phyloP scores from a whole-genome alignment of 106 monocot genomes.

The Alisma plantagoaquatica region DNA sequence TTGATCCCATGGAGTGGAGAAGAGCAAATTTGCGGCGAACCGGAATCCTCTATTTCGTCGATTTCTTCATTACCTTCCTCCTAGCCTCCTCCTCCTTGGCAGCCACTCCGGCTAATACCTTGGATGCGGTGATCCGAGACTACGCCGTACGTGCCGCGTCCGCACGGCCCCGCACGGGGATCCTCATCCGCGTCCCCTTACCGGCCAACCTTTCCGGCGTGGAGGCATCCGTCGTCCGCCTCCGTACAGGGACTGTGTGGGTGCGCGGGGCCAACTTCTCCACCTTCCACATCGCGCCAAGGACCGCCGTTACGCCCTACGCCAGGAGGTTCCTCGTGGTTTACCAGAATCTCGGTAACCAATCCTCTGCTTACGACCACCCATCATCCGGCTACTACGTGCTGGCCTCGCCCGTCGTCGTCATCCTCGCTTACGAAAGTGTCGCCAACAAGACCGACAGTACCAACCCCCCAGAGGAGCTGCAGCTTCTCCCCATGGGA shows the following conservation, averaged over 20 bases:
- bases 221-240: slow-evolving; percentile 16
- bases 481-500: background rate
- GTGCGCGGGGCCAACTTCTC: slow-evolving; percentile 6
- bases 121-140: slow-evolving; percentile 10
- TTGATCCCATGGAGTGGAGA: too few species aligned
- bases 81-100: background rate
- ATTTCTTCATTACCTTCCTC: too few species aligned
- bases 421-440: slow-evolving; percentile 24
- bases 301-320: slow-evolving; percentile 4
- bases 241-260: slow-evolving; percentile 13
- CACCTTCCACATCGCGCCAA: slow-evolving; percentile 14
- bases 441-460: background rate
- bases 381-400: slow-evolving; percentile 14
- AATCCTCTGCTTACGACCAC: slow-evolving; percentile 21
- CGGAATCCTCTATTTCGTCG: background rate
- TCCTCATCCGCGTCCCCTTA: slow-evolving; percentile 10
- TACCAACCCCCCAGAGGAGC: background rate
- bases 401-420: slow-evolving; percentile 22
- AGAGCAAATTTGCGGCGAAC: too few species aligned
- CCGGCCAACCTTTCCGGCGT: slow-evolving; percentile 19
- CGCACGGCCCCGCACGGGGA: slow-evolving; percentile 5
- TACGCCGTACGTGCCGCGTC: slow-evolving; percentile 1
- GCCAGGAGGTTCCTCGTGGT: slow-evolving; percentile 15
- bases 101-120: background rate
- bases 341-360: slow-evolving; percentile 9